A percentile compares a stretch with the other conserved stretches of the same genome.
Conservation (phyloP, 495 filamentous ascomycete species). For the Lindgomyces ingoldianus region DNA sequence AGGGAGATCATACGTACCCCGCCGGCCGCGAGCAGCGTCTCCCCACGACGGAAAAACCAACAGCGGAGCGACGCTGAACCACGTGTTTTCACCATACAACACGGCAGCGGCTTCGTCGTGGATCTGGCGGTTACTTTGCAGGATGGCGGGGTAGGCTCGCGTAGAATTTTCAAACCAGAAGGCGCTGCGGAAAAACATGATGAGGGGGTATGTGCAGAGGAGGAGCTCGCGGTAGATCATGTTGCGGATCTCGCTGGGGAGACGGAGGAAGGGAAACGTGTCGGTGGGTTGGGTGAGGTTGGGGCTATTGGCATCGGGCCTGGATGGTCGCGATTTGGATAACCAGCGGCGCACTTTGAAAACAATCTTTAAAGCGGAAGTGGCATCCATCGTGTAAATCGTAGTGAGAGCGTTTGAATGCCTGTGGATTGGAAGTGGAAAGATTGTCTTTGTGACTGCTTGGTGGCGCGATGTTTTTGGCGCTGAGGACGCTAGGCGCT, state of each 20-base stretch:
- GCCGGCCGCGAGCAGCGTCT: neutral
- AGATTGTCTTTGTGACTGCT: neutral
- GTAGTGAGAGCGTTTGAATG: neutral
- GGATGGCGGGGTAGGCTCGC: slow-evolving; percentile 5
- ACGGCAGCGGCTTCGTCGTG: slow-evolving; percentile 7
- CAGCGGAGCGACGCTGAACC: neutral
- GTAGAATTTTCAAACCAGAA: slow-evolving; percentile 4
- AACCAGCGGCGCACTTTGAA: slow-evolving; percentile 2
- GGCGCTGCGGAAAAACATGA: neutral
- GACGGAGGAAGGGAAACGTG: slow-evolving; percentile 7
- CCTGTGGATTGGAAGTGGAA: neutral
- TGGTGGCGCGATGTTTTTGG: neutral
- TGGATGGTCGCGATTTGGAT: slow-evolving; percentile 2
- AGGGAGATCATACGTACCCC: neutral
- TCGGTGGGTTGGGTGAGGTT: neutral
- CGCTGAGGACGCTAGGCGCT: neutral
- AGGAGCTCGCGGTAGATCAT: slow-evolving; percentile 14
- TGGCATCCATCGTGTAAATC: slow-evolving; percentile 2
- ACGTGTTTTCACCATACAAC: slow-evolving; percentile 1
- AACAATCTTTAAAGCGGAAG: neutral
- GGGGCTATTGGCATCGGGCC: neutral
- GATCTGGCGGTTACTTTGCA: slow-evolving; percentile 4
- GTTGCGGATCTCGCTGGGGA: slow-evolving; percentile 9
- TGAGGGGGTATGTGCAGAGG: neutral
- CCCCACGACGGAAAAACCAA: neutral